Conservation (phyloP, 169 alveolate genomes). For the Plasmodium malariae region DNA sequence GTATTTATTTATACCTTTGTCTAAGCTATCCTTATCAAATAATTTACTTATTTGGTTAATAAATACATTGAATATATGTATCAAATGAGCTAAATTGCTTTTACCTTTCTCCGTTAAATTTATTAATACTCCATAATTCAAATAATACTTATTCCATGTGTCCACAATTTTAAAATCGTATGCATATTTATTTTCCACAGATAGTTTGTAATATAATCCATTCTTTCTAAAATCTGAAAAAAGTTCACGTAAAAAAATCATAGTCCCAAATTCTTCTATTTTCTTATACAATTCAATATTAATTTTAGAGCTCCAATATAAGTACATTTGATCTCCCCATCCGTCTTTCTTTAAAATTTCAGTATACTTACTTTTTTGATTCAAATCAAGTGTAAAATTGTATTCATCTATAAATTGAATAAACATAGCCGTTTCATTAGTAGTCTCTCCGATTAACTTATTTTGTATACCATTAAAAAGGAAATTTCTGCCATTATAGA, state of each 20-base stretch:
- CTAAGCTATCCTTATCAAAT: constrained; percentile 70
- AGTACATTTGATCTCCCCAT: constrained; percentile 56
- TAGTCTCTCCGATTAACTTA: neutral
- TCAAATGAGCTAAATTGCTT: constrained; percentile 39
- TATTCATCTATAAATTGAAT: constrained; percentile 23
- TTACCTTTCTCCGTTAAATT: constrained; percentile 60
- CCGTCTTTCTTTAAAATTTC: constrained; percentile 63
- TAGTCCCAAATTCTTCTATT: constrained; percentile 66
- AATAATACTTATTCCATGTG: constrained; percentile 48
- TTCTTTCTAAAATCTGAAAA: constrained; percentile 44
- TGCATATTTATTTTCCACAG: constrained; percentile 69
- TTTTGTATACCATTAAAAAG: constrained; percentile 6
- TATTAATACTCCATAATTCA: constrained; percentile 65
- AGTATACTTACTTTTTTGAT: constrained; percentile 53
- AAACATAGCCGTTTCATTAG: constrained; percentile 18
- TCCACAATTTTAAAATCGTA: constrained; percentile 34
- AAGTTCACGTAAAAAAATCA: constrained; percentile 44
- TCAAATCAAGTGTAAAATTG: constrained; percentile 44
- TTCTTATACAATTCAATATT: constrained; percentile 49
- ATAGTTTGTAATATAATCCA: constrained; percentile 51
- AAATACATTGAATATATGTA: constrained; percentile 55
- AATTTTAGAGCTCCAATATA: constrained; percentile 75
- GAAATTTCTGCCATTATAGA: constrained; percentile 22
- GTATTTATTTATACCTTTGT: constrained; percentile 57
- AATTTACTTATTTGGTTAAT: constrained; percentile 50